Evolutionary conservation across 495 filamentous ascomycete genomes (phyloP).

Genomic region (Penicillium bialowiezense): DNA sequence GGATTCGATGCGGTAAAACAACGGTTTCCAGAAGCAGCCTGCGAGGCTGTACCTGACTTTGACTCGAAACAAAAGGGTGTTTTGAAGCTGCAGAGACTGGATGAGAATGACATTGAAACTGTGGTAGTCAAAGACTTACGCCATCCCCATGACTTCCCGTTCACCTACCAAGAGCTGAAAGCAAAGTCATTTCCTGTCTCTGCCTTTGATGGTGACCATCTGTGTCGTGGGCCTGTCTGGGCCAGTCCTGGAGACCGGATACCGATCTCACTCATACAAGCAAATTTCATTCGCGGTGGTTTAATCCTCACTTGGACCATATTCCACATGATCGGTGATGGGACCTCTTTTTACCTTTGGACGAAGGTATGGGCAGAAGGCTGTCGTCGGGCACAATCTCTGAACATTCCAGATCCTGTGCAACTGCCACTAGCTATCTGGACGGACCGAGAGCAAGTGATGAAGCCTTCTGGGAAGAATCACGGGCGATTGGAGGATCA

Average conservation of each 20-base stretch:
- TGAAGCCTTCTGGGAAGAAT: conserved; percentile 23
- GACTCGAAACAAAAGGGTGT: conserved; percentile 26
- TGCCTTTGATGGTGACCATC: conserved; percentile 26
- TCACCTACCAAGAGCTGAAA: conserved; percentile 30
- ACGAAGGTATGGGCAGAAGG: conserved; percentile 36
- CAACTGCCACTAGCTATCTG: conserved; percentile 17
- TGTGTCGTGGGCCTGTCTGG: conserved; percentile 31
- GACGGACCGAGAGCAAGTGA: conserved; percentile 23
- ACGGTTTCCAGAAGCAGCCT: conserved; percentile 25
- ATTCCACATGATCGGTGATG: conserved; percentile 34
- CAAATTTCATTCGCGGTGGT: conserved; percentile 36
- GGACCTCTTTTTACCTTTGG: conserved; percentile 27
- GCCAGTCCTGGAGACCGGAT: conserved; percentile 26
- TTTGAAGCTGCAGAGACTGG: conserved; percentile 20
- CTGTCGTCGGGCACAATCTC: conserved; percentile 29
- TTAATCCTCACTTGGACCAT: conserved; percentile 25
- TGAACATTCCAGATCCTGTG: conserved; percentile 16
- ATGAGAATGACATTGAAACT: conserved; percentile 4
- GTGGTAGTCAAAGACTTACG: conserved; percentile 31
- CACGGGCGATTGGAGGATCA: conserved; percentile 27
- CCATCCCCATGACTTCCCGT: conserved; percentile 7
- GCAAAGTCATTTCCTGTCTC: conserved; percentile 27
- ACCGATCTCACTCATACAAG: conserved; percentile 29
- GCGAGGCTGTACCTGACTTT: conserved; percentile 30
- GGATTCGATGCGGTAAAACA: conserved; percentile 26